phyloP scores from a whole-genome alignment of 179 eudicot genomes.

The Carnegiea gigantea region DNA sequence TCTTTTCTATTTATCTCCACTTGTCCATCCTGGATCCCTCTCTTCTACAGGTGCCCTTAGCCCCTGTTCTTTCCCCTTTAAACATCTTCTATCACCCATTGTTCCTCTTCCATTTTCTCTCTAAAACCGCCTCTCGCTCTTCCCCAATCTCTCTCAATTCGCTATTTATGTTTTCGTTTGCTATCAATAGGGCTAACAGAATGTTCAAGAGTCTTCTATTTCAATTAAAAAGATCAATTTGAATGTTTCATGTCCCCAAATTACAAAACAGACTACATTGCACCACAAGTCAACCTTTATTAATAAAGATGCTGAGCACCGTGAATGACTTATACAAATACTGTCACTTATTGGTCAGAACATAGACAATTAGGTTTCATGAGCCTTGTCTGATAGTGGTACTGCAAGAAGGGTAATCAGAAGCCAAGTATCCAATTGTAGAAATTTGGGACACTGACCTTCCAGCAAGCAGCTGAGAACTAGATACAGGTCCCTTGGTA shows the following conservation, averaged over 20 bases:
- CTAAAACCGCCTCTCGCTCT: not conserved
- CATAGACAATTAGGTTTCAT: not conserved
- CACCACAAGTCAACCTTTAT: not conserved
- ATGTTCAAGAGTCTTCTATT: not conserved
- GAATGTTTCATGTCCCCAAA: not conserved
- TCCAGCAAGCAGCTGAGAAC: constrained; percentile 47
- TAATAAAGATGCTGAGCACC: not conserved
- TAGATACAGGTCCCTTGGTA: constrained; percentile 38
- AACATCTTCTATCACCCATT: not conserved
- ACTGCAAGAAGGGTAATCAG: not conserved
- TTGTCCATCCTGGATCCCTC: not conserved
- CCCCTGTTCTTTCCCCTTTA: not conserved
- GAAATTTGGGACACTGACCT: constrained; percentile 29
- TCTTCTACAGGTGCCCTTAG: not conserved
- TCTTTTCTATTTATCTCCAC: not conserved
- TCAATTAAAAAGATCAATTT: not conserved
- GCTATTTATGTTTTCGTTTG: not conserved
- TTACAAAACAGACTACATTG: not conserved
- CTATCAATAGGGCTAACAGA: not conserved
- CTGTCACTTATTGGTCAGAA: not conserved
- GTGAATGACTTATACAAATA: not conserved
- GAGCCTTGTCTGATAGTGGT: not conserved
- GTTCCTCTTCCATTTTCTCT: not conserved
- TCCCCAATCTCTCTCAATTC: not conserved
- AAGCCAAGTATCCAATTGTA: not conserved